Percentiles rank a stretch among this genome's conserved stretches.
Conservation (phyloP, 345 rosid species). For the Mallotus nudiflorus region DNA sequence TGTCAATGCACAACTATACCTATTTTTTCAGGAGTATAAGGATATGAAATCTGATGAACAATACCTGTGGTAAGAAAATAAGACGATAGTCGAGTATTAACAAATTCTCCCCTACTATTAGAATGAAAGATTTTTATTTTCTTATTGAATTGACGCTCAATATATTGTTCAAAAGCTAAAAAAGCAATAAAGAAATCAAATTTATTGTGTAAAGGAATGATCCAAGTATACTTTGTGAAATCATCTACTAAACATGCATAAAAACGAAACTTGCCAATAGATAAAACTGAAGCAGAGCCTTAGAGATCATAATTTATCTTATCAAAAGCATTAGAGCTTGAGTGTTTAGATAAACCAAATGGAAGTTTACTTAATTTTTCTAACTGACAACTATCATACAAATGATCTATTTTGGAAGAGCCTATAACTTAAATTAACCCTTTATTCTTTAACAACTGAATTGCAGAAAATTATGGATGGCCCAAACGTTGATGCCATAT, state of each 20-base stretch:
- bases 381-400: too few relatives aligned
- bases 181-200: not conserved
- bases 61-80: not conserved
- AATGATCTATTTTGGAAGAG: too few relatives aligned
- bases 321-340: not conserved
- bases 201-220: not conserved
- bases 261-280: not conserved
- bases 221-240: slow-evolving; percentile 1
- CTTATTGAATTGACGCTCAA: too few relatives aligned
- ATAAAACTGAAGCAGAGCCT: slow-evolving; percentile 9
- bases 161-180: slow-evolving; percentile 6
- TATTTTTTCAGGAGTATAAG: not conserved
- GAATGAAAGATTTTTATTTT: too few relatives aligned
- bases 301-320: not conserved
- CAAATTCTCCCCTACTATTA: too few relatives aligned
- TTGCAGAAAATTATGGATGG: too few relatives aligned
- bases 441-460: too few relatives aligned
- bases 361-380: too few relatives aligned
- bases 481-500: too few relatives aligned
- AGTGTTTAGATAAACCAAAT: not conserved
- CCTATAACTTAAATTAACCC: too few relatives aligned
- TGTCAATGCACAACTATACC: not conserved
- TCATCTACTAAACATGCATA: slow-evolving; percentile 7
- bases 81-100: not conserved
- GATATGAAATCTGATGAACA: not conserved